These are phyloP conservation scores for Trypanosoma caninum DNA, from an alignment of 208 protist species.

Conservation along the genomic window DNA sequence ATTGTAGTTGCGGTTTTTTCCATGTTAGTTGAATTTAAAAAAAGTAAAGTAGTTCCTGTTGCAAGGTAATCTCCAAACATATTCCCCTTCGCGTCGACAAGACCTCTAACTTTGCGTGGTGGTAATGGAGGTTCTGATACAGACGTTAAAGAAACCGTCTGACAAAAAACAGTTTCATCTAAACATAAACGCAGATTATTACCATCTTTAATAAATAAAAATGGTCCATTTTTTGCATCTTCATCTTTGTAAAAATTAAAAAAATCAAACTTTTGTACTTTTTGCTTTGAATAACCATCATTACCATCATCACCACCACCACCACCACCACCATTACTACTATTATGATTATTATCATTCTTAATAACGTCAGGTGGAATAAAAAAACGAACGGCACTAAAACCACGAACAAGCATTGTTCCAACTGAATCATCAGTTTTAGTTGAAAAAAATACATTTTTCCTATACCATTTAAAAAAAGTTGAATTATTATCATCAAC, in stretches of 20 bases:
- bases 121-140: neutral
- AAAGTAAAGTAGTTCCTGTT: neutral
- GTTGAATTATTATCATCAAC: neutral
- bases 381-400: slow-evolving; percentile 17
- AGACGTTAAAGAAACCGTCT: neutral
- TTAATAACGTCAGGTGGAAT: neutral
- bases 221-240: neutral
- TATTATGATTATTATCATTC: too few relatives aligned
- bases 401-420: slow-evolving; percentile 24
- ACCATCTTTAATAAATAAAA: neutral
- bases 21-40: too few relatives aligned
- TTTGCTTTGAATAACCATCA: too few relatives aligned
- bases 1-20: too few relatives aligned
- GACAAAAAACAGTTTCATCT: neutral
- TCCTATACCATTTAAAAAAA: slow-evolving; percentile 7
- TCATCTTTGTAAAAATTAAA: neutral
- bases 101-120: neutral
- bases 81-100: slow-evolving; percentile 1
- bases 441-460: slow-evolving; percentile 7
- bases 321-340: too few relatives aligned
- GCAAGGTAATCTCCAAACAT: neutral
- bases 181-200: neutral
- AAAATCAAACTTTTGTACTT: too few relatives aligned
- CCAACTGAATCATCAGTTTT: neutral
- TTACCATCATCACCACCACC: too few relatives aligned